These are phyloP conservation scores for Sporothrix dimorphospora DNA, from an alignment of 2,329 filamentous ascomycete species.

Conservation along the genomic window DNA sequence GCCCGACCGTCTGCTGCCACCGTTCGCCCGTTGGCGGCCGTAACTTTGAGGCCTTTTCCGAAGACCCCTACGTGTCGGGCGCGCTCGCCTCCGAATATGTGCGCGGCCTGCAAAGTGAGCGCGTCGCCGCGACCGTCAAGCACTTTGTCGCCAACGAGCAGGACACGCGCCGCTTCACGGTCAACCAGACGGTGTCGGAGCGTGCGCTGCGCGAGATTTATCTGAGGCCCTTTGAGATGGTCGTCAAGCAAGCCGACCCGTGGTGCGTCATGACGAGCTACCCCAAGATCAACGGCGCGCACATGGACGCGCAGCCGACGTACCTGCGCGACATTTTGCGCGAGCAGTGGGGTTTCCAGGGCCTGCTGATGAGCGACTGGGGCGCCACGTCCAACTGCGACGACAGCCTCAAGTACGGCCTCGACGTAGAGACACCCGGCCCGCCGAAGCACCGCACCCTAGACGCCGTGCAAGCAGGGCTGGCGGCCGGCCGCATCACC, in stretches of 20 bases:
- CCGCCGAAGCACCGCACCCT: slow-evolving; percentile 32
- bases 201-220: slow-evolving; percentile 66
- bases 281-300: slow-evolving; percentile 51
- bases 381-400: slow-evolving; percentile 38
- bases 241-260: slow-evolving; percentile 58
- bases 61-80: slow-evolving; percentile 46
- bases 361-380: slow-evolving; percentile 33
- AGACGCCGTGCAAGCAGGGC: slow-evolving; percentile 31
- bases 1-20: slow-evolving; percentile 65
- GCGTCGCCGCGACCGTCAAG: slow-evolving; percentile 42
- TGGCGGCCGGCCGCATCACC: background rate
- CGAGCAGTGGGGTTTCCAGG: slow-evolving; percentile 24
- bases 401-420: slow-evolving; percentile 37
- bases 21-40: slow-evolving; percentile 63
- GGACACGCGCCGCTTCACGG: slow-evolving; percentile 52
- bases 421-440: slow-evolving; percentile 40
- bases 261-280: slow-evolving; percentile 63
- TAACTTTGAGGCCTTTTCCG: slow-evolving; percentile 67
- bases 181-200: slow-evolving; percentile 53
- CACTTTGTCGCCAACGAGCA: slow-evolving; percentile 52
- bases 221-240: slow-evolving; percentile 65
- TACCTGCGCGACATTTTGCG: slow-evolving; percentile 27
- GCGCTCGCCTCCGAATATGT: slow-evolving; percentile 40
- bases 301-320: slow-evolving; percentile 25
- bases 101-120: slow-evolving; percentile 40